phyloP scores from a whole-genome alignment of 2,329 filamentous ascomycete genomes.

The Cladophialophora yegresii region DNA sequence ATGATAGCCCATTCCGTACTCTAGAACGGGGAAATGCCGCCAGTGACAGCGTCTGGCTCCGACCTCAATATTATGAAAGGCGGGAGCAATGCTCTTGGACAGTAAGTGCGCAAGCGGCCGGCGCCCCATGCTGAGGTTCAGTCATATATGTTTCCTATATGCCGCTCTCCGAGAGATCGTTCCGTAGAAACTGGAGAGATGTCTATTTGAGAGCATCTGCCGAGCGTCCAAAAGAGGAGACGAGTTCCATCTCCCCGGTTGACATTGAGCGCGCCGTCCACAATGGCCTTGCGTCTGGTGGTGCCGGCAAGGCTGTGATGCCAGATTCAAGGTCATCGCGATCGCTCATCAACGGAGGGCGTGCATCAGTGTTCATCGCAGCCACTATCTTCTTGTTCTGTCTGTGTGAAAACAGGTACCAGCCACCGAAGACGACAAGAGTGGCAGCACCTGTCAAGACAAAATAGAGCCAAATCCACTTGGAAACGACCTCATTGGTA shows the following conservation, averaged over 20 bases:
- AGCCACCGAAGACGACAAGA: slow-evolving; percentile 15
- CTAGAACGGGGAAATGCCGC: neutral
- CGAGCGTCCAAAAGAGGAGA: slow-evolving; percentile 4
- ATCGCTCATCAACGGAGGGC: neutral
- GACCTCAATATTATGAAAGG: neutral
- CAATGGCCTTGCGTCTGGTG: neutral
- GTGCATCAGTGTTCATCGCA: neutral
- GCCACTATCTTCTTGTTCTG: slow-evolving; percentile 16
- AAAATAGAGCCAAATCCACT: slow-evolving; percentile 28
- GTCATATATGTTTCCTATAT: neutral
- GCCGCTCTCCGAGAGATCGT: neutral
- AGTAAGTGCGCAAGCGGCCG: neutral
- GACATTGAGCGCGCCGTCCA: slow-evolving; percentile 11
- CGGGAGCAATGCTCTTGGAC: too few relatives aligned
- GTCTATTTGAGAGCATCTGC: neutral
- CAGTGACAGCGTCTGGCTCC: neutral
- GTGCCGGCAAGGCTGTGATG: neutral
- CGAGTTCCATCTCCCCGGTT: slow-evolving; percentile 4
- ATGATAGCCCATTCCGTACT: neutral
- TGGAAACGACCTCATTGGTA: slow-evolving; percentile 20
- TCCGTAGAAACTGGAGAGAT: neutral
- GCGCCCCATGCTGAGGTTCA: neutral
- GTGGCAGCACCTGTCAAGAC: slow-evolving; percentile 17
- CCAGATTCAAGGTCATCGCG: neutral
- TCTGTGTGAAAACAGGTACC: slow-evolving; percentile 11